Percentiles rank a stretch among this genome's conserved stretches.
phyloP scores from a whole-genome alignment of 129 eudicot species.

The Centrapalus pauciflorus region DNA sequence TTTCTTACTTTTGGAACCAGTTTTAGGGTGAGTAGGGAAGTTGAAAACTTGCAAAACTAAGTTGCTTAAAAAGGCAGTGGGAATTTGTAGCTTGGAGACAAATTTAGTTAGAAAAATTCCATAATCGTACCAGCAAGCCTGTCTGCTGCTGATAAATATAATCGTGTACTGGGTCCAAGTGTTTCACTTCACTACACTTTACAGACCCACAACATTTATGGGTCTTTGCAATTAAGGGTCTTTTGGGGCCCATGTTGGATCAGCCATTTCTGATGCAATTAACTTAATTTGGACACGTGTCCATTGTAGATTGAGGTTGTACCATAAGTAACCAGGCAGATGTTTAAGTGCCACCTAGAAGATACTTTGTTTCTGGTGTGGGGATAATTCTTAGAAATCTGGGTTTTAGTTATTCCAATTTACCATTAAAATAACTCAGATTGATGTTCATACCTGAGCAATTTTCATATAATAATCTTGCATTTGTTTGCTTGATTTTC shows the following conservation, averaged over 20 bases:
- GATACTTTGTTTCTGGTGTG: conserved; percentile 20
- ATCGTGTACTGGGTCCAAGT: conserved; percentile 16
- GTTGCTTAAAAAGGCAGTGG: conserved; percentile 40
- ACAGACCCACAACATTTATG: conserved; percentile 26
- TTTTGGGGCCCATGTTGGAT: conserved; percentile 13
- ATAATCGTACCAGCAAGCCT: conserved; percentile 18
- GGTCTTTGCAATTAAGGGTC: conserved; percentile 16
- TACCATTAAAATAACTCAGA: neutral
- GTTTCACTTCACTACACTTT: conserved; percentile 10
- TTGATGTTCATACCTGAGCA: conserved; percentile 7
- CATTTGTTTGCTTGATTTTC: neutral
- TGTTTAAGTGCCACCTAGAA: conserved; percentile 28
- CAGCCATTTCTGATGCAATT: conserved; percentile 10
- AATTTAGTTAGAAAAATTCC: conserved; percentile 26
- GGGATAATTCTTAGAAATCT: neutral
- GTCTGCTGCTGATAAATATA: conserved; percentile 37
- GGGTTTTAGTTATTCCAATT: conserved; percentile 17
- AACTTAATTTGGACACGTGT: conserved; percentile 20
- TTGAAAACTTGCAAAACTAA: conserved; percentile 1
- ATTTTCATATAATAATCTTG: neutral
- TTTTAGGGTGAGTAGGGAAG: neutral
- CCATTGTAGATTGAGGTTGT: conserved; percentile 11
- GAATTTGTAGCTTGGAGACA: conserved; percentile 14
- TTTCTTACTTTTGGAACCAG: conserved; percentile 5
- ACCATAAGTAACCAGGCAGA: conserved; percentile 17